These are phyloP conservation scores for Bruguiera parviflora DNA, from an alignment of 345 rosid genomes.

Conservation along the genomic window DNA sequence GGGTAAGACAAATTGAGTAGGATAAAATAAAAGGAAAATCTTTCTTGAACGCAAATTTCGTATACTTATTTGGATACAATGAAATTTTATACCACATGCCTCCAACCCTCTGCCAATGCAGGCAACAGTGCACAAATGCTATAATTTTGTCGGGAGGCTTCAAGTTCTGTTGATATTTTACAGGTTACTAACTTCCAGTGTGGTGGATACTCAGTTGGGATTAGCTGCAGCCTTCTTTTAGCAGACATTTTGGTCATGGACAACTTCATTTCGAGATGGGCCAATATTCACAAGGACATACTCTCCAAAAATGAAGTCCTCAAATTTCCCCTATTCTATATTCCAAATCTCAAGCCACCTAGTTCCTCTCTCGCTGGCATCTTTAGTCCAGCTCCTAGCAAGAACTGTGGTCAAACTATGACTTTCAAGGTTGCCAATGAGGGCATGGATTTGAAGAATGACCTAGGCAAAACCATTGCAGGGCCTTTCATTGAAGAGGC, in stretches of 20 bases:
- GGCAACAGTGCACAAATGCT: not conserved
- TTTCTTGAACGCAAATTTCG: not conserved
- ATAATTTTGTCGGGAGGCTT: too few relatives aligned
- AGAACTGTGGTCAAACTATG: conserved; percentile 30
- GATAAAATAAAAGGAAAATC: too few relatives aligned
- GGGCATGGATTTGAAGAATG: conserved; percentile 3
- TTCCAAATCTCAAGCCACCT: conserved; percentile 36
- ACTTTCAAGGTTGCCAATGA: conserved; percentile 22
- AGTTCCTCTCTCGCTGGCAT: not conserved
- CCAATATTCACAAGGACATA: conserved; percentile 42
- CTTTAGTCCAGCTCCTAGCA: conserved; percentile 31
- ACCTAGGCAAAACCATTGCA: not conserved
- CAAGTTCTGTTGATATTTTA: not conserved
- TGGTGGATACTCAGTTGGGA: conserved; percentile 84
- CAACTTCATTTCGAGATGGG: conserved; percentile 59
- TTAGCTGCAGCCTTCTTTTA: conserved; percentile 71
- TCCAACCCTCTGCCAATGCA: not conserved
- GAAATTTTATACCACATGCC: not conserved
- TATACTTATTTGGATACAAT: too few relatives aligned
- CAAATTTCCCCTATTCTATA: conserved; percentile 47
- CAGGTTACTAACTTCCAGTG: conserved; percentile 83
- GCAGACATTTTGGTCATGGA: conserved; percentile 47
- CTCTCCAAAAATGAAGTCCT: conserved; percentile 14
- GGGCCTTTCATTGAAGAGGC: conserved; percentile 33
- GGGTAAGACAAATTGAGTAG: too few relatives aligned